These are phyloP conservation scores for Coccomyxa sp. DNA, from an alignment of 139 green algal genomes.

Conservation along the genomic window DNA sequence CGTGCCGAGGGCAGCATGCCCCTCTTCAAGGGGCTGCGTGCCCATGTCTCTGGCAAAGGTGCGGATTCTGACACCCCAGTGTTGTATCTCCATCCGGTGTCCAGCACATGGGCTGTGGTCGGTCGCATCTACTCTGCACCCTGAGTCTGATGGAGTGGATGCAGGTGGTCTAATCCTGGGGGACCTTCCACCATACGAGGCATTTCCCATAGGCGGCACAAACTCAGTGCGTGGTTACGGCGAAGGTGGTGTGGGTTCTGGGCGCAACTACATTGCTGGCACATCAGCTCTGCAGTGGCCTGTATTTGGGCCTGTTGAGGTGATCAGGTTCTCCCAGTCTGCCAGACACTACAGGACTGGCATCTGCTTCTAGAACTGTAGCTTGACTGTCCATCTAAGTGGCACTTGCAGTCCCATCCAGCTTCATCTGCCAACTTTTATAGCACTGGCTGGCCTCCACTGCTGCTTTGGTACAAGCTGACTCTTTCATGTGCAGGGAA, in stretches of 20 bases:
- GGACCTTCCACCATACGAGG: slow-evolving; percentile 95
- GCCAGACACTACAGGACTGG: no score
- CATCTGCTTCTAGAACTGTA: no score
- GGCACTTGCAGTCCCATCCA: no score
- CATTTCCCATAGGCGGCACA: slow-evolving; percentile 93
- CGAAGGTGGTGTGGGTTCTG: slow-evolving; percentile 90
- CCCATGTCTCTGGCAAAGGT: slow-evolving; percentile 20
- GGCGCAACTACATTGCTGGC: slow-evolving; percentile 73
- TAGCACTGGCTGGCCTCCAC: neutral
- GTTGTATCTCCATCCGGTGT: neutral
- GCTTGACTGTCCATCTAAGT: neutral
- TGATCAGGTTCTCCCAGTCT: no score
- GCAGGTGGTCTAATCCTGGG: slow-evolving; percentile 68
- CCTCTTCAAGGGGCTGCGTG: slow-evolving; percentile 24
- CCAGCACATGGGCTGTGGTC: neutral
- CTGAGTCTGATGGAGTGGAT: neutral
- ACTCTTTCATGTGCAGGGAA: slow-evolving; percentile 54
- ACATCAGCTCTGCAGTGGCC: slow-evolving; percentile 79
- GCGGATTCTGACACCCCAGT: neutral
- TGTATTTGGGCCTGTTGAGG: slow-evolving; percentile 44
- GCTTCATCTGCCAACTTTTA: neutral
- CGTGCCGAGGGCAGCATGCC: slow-evolving; percentile 54
- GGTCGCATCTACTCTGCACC: neutral
- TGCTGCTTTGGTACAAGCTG: neutral
- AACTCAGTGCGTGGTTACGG: slow-evolving; percentile 85